Percentiles rank a stretch among this genome's conserved stretches.
phyloP scores from a whole-genome alignment of 495 filamentous ascomycete genomes.

The Pyrenopolyporus hunteri region DNA sequence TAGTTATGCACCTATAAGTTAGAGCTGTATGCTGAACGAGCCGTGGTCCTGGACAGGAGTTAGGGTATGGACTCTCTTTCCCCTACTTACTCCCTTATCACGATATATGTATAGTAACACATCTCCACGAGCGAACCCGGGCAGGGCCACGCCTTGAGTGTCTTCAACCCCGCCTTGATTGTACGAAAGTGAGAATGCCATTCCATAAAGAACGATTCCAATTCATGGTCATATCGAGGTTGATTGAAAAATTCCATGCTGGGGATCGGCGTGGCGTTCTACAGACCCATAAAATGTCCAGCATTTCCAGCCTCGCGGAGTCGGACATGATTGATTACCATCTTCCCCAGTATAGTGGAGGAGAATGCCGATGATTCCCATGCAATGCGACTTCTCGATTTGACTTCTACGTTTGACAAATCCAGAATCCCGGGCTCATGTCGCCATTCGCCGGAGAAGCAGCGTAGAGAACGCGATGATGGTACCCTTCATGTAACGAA shows the following conservation, averaged over 20 bases:
- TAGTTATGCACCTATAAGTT: too few relatives aligned
- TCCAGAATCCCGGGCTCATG: constrained; percentile 27
- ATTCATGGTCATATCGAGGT: background rate
- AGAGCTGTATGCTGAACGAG: too few relatives aligned
- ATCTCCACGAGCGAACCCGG: too few relatives aligned
- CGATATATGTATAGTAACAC: too few relatives aligned
- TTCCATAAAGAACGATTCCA: background rate
- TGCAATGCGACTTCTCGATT: constrained; percentile 16
- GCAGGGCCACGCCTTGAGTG: too few relatives aligned
- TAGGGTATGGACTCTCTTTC: too few relatives aligned
- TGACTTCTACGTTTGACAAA: constrained; percentile 22
- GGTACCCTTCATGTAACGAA: background rate
- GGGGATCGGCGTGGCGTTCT: constrained; percentile 25
- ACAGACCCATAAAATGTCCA: constrained; percentile 12
- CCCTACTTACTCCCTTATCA: too few relatives aligned
- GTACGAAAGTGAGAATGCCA: too few relatives aligned
- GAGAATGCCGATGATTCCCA: constrained; percentile 4
- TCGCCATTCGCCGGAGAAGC: constrained; percentile 9
- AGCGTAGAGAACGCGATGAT: background rate
- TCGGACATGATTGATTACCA: constrained; percentile 15
- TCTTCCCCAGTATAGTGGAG: background rate
- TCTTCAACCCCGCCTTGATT: too few relatives aligned
- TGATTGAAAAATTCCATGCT: constrained; percentile 1
- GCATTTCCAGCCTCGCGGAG: constrained; percentile 15
- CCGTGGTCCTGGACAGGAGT: too few relatives aligned